phyloP scores from a whole-genome alignment of 2,329 filamentous ascomycete genomes.

The Pseudogymnoascus sp. region DNA sequence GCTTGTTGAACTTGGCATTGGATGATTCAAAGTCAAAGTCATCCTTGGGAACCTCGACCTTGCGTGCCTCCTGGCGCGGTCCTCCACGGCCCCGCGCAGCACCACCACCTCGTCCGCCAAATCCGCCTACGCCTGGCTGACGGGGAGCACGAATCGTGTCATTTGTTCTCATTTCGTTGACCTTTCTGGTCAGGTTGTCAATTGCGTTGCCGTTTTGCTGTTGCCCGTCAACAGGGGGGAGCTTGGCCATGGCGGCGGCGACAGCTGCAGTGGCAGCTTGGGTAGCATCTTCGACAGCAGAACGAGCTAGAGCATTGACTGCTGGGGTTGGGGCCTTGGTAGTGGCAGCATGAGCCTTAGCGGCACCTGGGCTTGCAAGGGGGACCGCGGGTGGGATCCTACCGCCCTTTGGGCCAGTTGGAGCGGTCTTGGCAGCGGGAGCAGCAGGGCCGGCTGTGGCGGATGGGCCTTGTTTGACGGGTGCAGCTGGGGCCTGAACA shows the following conservation, averaged over 20 bases:
- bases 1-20: conserved; percentile 84
- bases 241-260: conserved; percentile 72
- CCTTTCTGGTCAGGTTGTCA: conserved; percentile 67
- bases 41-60: conserved; percentile 80
- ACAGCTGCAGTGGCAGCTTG: conserved; percentile 69
- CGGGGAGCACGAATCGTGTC: conserved; percentile 45
- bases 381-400: conserved; percentile 62
- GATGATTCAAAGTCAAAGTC: conserved; percentile 88
- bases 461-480: conserved; percentile 11
- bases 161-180: conserved; percentile 68
- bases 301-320: conserved; percentile 25
- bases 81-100: conserved; percentile 33
- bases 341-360: conserved; percentile 32
- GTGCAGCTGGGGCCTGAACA: conserved; percentile 18
- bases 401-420: conserved; percentile 37
- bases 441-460: conserved; percentile 13
- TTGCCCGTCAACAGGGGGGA: conserved; percentile 36
- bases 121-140: conserved; percentile 38
- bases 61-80: conserved; percentile 41
- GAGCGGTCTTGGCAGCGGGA: conserved; percentile 23
- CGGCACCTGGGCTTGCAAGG: conserved; percentile 42
- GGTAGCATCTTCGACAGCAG: conserved; percentile 58
- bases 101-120: conserved; percentile 33
- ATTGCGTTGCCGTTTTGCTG: conserved; percentile 39
- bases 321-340: conserved; percentile 1